Conservation (phyloP, 2,329 filamentous ascomycete species). For the Pseudogymnoascus sp. region DNA sequence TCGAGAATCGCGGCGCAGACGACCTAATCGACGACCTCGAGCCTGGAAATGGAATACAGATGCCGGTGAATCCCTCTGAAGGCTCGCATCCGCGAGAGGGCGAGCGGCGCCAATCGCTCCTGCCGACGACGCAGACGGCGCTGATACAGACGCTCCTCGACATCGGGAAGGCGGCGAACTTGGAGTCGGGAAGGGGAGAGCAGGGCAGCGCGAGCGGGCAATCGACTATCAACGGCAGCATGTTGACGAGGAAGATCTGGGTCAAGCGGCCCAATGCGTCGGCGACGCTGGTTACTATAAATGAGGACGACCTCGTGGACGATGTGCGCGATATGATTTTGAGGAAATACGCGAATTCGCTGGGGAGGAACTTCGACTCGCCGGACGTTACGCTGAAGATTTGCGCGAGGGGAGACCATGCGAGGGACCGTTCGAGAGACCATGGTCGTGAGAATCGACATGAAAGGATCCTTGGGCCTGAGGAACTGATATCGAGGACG, state of each 20-base stretch:
- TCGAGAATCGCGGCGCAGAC: background rate
- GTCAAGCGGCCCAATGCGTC: constrained; percentile 81
- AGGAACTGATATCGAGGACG: constrained; percentile 71
- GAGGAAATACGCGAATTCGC: constrained; percentile 85
- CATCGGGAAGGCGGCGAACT: constrained; percentile 26
- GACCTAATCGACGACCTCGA: background rate
- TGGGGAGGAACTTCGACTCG: constrained; percentile 80
- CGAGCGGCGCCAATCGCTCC: constrained; percentile 33
- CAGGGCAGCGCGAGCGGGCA: constrained; percentile 17
- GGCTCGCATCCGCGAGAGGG: constrained; percentile 19
- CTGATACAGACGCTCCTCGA: constrained; percentile 46
- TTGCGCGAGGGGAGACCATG: constrained; percentile 33
- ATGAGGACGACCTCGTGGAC: constrained; percentile 85
- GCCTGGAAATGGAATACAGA: constrained; percentile 3
- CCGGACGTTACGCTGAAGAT: constrained; percentile 82
- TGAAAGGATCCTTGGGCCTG: constrained; percentile 70
- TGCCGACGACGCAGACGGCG: constrained; percentile 36
- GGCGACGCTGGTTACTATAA: constrained; percentile 75
- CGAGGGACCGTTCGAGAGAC: background rate
- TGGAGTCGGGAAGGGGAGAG: constrained; percentile 24
- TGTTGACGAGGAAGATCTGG: constrained; percentile 80
- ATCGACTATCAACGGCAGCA: constrained; percentile 29
- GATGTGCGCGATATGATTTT: constrained; percentile 89
- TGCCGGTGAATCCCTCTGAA: background rate
- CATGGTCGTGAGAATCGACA: constrained; percentile 46